These are phyloP conservation scores for Podospora conica DNA, from an alignment of 495 filamentous ascomycete genomes.

Conservation along the genomic window DNA sequence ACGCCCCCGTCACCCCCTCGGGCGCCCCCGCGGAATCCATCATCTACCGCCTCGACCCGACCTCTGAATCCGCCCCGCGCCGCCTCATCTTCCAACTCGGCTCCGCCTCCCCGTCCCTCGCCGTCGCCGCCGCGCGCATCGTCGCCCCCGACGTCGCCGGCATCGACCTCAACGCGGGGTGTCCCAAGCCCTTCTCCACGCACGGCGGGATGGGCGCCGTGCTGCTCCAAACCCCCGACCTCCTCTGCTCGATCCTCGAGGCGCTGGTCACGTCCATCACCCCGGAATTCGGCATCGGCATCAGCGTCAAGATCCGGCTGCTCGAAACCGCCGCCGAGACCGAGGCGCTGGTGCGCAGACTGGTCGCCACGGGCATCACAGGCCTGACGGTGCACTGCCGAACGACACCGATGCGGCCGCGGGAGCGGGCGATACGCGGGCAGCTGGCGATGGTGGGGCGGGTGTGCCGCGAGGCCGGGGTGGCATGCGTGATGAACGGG, in stretches of 20 bases:
- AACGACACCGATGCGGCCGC: conserved; percentile 88
- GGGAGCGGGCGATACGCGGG: conserved; percentile 78
- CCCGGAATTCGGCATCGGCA: conserved; percentile 71
- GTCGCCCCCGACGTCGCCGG: conserved; percentile 83
- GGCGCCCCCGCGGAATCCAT: conserved; percentile 52
- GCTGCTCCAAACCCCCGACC: conserved; percentile 74
- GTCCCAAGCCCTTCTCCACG: conserved; percentile 93
- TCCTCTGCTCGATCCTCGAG: conserved; percentile 70
- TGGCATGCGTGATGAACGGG: conserved; percentile 91
- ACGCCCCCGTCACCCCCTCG: conserved; percentile 27
- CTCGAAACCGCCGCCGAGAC: conserved; percentile 70
- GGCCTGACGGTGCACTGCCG: conserved; percentile 92
- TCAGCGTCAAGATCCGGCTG: conserved; percentile 91
- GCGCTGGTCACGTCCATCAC: conserved; percentile 74
- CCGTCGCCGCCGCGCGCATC: conserved; percentile 74
- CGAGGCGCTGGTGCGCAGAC: conserved; percentile 61
- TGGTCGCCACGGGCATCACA: conserved; percentile 81
- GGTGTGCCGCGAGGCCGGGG: conserved; percentile 72
- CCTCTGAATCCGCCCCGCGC: conserved; percentile 50
- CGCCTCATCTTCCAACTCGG: conserved; percentile 87
- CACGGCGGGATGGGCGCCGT: conserved; percentile 92
- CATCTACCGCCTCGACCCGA: conserved; percentile 78
- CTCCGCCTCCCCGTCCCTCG: conserved; percentile 69
- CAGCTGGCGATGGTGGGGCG: conserved; percentile 74
- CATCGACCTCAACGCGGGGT: conserved; percentile 95